Base-by-base conservation (phyloP, 768 basidiomycete species). In the Pleurotus ostreatus region DNA sequence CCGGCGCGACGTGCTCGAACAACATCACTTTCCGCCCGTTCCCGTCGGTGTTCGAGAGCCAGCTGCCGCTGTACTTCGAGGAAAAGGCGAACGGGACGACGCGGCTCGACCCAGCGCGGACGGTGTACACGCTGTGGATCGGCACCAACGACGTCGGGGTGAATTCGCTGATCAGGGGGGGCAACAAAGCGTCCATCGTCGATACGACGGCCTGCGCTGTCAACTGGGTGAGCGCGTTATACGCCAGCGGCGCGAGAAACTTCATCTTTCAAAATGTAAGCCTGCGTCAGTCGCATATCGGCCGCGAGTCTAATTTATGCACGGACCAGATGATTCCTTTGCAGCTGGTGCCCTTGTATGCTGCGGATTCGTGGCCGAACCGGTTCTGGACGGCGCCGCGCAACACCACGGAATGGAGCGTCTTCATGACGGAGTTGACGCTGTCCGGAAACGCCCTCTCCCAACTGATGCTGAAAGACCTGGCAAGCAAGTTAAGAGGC, bases 41-140 rank as follows among this genome's bases (percentile, higher is more conserved):
- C 59, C 76, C 77, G 2, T 67, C 72, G 7, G 68, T 80, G 44
- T 69, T 74, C 56, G 72, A 73, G 58, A 61, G 63, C 62, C 66
- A 76, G 61, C 63, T 79, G 4, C 77, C 76, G 2, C 39, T 63
- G 2, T 78, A 71, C 61, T 64, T 77, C 53, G 60, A 68, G 38
- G 59, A 55, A 34, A 55, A 37, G 15, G 70, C 67, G 0, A 54
- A 63, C 22, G 71, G 65, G 11, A 66, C 57, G 3, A 12, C 46
- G 26, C 54, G 55, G 7, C 59, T 76, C 20, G 46, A 61, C 26
- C 62, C 74, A 0, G 63, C 68, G 3, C 70, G 74, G 44, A 81
- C 80, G 2, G 57, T 81, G 2, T 80, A 76, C 60, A 77, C 76
- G 16, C 67, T 81, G 9, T 81, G 79, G 80, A 80, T 81, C 54